Conservation (phyloP, 2,329 filamentous ascomycete genomes). For the Teratosphaeria destructans region DNA sequence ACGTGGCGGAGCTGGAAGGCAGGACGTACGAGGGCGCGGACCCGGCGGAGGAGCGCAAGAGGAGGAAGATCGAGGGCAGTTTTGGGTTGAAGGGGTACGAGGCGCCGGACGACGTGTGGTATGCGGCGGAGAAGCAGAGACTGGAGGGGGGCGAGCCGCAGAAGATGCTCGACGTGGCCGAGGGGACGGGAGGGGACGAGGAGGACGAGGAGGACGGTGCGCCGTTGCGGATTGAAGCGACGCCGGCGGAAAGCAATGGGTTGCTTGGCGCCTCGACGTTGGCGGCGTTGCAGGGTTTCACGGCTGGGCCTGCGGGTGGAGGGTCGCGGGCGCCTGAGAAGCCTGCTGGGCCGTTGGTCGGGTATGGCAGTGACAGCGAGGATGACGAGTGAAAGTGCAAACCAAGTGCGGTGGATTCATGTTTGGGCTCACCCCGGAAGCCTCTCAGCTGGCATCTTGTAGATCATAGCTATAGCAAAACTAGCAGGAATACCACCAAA, state of each 20-base stretch:
- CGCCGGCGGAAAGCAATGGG: slow-evolving; percentile 31
- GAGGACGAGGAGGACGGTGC: slow-evolving; percentile 23
- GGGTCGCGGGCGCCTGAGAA: slow-evolving; percentile 43
- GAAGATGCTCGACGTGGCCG: slow-evolving; percentile 43
- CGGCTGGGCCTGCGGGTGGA: slow-evolving; percentile 28
- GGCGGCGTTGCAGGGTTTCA: slow-evolving; percentile 58
- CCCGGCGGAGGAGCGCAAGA: slow-evolving; percentile 66
- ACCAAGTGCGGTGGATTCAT: too few species aligned
- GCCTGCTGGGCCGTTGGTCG: slow-evolving; percentile 64
- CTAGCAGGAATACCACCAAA: not conserved
- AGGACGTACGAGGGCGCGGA: slow-evolving; percentile 45
- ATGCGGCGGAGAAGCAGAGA: slow-evolving; percentile 63
- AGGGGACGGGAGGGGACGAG: slow-evolving; percentile 24
- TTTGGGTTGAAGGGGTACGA: slow-evolving; percentile 89
- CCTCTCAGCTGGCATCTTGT: not conserved
- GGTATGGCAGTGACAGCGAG: slow-evolving; percentile 84
- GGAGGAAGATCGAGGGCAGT: slow-evolving; percentile 77
- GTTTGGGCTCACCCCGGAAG: too few species aligned
- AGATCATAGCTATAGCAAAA: not conserved
- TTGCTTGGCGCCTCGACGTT: slow-evolving; percentile 78
- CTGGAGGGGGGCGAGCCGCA: slow-evolving; percentile 56
- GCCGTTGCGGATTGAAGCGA: slow-evolving; percentile 32
- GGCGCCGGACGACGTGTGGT: slow-evolving; percentile 88
- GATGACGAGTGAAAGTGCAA: slow-evolving; percentile 35
- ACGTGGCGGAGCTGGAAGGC: slow-evolving; percentile 88